Percentiles rank a stretch among this genome's conserved stretches.
Evolutionary conservation across 148 eudicot species (phyloP).

Genomic region (Limonium bicolor): DNA sequence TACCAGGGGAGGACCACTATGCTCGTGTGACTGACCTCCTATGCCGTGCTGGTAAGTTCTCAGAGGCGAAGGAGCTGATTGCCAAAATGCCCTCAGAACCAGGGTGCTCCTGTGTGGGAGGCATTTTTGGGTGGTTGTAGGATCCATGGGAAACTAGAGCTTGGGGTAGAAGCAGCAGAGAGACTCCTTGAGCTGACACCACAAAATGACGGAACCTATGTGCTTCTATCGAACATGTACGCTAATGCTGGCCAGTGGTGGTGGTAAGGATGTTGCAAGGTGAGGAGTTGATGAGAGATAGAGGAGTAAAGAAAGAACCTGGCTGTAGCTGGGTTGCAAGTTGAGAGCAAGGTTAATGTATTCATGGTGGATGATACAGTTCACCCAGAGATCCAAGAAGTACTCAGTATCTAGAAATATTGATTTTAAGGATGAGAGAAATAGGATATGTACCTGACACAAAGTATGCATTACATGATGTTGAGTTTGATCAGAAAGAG

Average conservation of each 20-base stretch:
- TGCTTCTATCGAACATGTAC: constrained; percentile 44
- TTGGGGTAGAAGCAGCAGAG: constrained; percentile 44
- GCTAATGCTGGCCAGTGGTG: constrained; percentile 41
- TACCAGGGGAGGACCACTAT: constrained; percentile 54
- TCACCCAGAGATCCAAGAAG: constrained; percentile 45
- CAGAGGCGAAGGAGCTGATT: constrained; percentile 37
- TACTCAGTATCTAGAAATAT: constrained; percentile 33
- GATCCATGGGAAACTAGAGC: constrained; percentile 34
- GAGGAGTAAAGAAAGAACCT: constrained; percentile 64
- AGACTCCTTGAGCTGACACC: constrained; percentile 25
- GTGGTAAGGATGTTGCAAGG: constrained; percentile 35
- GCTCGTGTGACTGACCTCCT: constrained; percentile 42
- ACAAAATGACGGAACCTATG: constrained; percentile 46
- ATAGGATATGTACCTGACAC: constrained; percentile 50
- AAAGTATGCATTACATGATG: constrained; percentile 40
- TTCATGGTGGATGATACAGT: constrained; percentile 43
- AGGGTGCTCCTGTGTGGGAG: constrained; percentile 39
- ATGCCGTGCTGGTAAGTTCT: constrained; percentile 48
- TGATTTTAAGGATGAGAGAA: constrained; percentile 36
- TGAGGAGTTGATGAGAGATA: constrained; percentile 43
- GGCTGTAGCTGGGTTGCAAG: constrained; percentile 67
- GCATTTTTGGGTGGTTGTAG: constrained; percentile 51
- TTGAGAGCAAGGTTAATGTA: constrained; percentile 39
- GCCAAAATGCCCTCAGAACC: constrained; percentile 34
- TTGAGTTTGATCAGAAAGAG: constrained; percentile 47